Evolutionary conservation across 2,329 filamentous ascomycete genomes (phyloP).

Genomic region (Aspergillus viridinutans): DNA sequence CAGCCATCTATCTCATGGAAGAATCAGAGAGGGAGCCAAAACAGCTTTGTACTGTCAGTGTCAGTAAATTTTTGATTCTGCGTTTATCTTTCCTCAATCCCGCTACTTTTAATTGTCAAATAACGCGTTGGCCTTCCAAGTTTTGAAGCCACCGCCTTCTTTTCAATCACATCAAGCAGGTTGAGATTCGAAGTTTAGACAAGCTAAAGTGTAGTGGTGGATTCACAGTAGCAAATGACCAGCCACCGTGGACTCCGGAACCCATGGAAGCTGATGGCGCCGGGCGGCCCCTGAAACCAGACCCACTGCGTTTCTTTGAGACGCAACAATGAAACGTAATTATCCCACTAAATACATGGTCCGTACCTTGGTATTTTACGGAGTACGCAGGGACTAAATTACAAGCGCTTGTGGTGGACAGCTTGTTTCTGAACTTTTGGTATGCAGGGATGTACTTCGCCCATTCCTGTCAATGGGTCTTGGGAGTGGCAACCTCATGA

Average conservation of each 20-base stretch:
- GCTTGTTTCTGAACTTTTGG: constrained; percentile 6
- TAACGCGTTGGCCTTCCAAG: not conserved
- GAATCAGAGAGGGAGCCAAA: not conserved
- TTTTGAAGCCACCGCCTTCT: not conserved
- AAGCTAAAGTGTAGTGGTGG: not conserved
- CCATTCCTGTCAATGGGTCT: constrained; percentile 22
- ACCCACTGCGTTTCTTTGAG: constrained; percentile 15
- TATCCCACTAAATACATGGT: constrained; percentile 6
- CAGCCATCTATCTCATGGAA: not conserved
- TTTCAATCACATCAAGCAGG: not conserved
- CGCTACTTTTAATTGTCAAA: not conserved
- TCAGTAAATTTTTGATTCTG: not conserved
- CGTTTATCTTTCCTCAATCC: not conserved
- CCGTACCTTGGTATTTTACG: not conserved
- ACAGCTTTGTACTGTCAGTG: not conserved
- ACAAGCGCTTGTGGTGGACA: constrained; percentile 15
- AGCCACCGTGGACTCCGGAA: not conserved
- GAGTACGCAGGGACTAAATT: not conserved
- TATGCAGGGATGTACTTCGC: constrained; percentile 29
- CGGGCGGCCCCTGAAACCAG: constrained; percentile 29
- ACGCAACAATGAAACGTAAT: constrained; percentile 16
- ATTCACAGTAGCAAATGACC: not conserved
- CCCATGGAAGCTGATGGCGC: constrained; percentile 5
- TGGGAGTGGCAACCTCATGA: constrained; percentile 15
- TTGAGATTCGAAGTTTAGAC: not conserved